Evolutionary conservation across 352 stramenopile genomes (phyloP), one percentile per base, ranked within the genome.

Genomic region (Phytopythium kandeliae): DNA sequence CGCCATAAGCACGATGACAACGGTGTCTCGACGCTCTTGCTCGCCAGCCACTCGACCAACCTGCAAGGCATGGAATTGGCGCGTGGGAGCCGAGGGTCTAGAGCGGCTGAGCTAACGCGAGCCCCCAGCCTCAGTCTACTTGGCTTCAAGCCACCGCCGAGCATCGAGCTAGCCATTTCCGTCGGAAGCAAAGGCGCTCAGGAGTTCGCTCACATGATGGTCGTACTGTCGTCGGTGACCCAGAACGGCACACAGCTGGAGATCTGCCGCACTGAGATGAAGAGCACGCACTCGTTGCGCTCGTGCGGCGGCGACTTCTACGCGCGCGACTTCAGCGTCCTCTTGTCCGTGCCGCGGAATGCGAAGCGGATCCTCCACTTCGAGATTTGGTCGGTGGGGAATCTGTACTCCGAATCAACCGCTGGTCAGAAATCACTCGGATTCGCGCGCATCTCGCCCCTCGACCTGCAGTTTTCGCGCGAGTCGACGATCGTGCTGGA

Each of bases 211-310:
- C 71, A 89, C 28, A 89, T 91, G 74, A 36, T 92, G 16, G 69
- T 95, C 12, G 78, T 89, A 35, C 55, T 90, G 36, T 86, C 74
- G 12, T 71, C 52, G 15, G 74, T 88, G 25, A 48, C 59, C 3
- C 65, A 83, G 25, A 79, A 70, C 13, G 62, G 83, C 41, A 62
- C 65, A 1, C 65, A 64, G 16, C 59, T 66, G 41, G 79, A 93
- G 49, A 68, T 95, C 7, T 81, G 74, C 5, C 81, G 84, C 0
- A 95, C 84, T 3, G 84, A 95, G 54, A 79, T 92, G 48, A 71
- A 88, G 36, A 73, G 78, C 12, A 72, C 76, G 7, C 58, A 92
- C n/a, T 68, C 71, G 17, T 55, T 92, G 52, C 79, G 81, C 48
- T 70, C 71, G 0, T 92, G 79, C 44, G 82, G 78, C 24, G 78